Conservation (phyloP, 768 basidiomycete species). For the Hemileccinum rubropunctum region DNA sequence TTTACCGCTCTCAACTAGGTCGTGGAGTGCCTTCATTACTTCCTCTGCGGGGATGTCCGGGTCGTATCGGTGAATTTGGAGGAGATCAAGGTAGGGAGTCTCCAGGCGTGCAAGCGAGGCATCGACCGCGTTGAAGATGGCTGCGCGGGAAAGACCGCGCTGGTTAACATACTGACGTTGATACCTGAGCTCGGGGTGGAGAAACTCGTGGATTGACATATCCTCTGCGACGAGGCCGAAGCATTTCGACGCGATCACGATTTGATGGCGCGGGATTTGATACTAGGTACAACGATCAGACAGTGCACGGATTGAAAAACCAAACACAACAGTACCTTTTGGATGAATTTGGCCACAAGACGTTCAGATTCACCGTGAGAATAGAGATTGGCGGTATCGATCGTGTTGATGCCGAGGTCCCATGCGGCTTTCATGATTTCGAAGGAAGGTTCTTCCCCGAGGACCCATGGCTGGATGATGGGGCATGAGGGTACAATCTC, state of each 20-base stretch:
- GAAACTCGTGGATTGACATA: not conserved
- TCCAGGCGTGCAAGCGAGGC: slow-evolving; percentile 36
- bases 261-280: slow-evolving; percentile 27
- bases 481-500: too few species aligned
- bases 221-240: too few species aligned
- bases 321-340: slow-evolving; percentile 15
- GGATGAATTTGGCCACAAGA: slow-evolving; percentile 36
- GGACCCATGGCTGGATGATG: slow-evolving; percentile 23
- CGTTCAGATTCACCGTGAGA: slow-evolving; percentile 37
- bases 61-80: too few species aligned
- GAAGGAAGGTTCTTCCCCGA: slow-evolving; percentile 28
- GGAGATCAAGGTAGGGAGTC: slow-evolving; percentile 28
- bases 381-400: slow-evolving; percentile 41
- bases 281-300: slow-evolving; percentile 13
- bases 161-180: slow-evolving; percentile 30
- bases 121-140: slow-evolving; percentile 38
- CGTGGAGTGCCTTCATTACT: slow-evolving; percentile 51
- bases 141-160: slow-evolving; percentile 32
- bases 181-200: slow-evolving; percentile 5
- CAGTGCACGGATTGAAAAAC: too few species aligned
- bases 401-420: slow-evolving; percentile 39
- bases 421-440: slow-evolving; percentile 39
- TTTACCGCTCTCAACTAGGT: slow-evolving; percentile 42
- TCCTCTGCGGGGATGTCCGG: slow-evolving; percentile 36
- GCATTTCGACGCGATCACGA: slow-evolving; percentile 22